These are phyloP conservation scores for Bruguiera gymnorhiza DNA, from an alignment of 345 rosid species.

Conservation along the genomic window DNA sequence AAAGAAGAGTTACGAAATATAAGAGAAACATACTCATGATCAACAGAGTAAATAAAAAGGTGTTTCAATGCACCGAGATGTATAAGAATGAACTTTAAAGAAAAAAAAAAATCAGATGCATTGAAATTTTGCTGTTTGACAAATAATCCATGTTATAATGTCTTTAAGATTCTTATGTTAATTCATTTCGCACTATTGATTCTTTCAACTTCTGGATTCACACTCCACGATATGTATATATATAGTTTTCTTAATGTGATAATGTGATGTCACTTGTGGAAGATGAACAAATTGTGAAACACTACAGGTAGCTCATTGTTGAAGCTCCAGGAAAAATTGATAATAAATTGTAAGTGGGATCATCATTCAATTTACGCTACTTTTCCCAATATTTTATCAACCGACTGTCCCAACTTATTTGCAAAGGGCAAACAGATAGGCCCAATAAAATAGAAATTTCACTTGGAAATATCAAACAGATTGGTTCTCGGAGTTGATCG, in stretches of 20 bases:
- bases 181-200: neutral
- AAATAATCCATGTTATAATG: neutral
- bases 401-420: neutral
- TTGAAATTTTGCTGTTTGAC: neutral
- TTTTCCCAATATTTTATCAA: neutral
- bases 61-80: no score
- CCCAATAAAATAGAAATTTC: no score
- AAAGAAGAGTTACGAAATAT: no score
- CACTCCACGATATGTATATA: neutral
- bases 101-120: neutral
- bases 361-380: neutral
- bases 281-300: neutral
- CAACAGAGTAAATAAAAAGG: no score
- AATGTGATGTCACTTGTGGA: neutral
- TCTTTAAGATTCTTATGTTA: neutral
- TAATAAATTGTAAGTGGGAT: neutral
- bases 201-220: conserved; percentile 7
- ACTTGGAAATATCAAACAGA: no score
- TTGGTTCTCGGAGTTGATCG: no score
- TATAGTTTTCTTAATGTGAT: neutral
- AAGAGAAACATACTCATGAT: no score
- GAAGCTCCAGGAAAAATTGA: neutral
- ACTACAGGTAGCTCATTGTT: neutral
- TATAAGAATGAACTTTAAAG: no score
- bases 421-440: no score